Percentiles rank a stretch among this genome's conserved stretches.
Evolutionary conservation across 129 eudicot genomes (phyloP).

Genomic region (Flaveria sonorensis): DNA sequence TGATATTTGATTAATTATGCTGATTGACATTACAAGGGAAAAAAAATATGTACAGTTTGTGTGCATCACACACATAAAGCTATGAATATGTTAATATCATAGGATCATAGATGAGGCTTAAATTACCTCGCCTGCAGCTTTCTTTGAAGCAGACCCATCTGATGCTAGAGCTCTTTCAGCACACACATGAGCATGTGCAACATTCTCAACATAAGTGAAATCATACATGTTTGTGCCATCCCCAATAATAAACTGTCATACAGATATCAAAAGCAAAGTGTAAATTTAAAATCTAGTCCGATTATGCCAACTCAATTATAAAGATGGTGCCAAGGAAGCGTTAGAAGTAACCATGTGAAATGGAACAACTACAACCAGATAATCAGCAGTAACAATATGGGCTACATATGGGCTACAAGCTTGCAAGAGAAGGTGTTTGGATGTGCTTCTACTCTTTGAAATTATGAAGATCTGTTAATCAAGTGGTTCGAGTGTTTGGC

Average conservation of each 20-base stretch:
- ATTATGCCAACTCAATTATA: background rate
- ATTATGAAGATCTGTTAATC: background rate
- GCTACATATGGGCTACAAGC: background rate
- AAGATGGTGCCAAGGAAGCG: background rate
- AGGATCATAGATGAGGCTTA: constrained; percentile 4
- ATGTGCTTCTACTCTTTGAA: background rate
- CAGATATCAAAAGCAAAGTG: constrained; percentile 20
- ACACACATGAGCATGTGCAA: constrained; percentile 98
- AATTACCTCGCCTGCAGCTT: constrained; percentile 88
- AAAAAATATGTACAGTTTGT: background rate
- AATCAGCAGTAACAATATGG: background rate
- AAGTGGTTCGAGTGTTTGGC: background rate
- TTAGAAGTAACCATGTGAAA: constrained; percentile 1
- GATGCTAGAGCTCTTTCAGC: constrained; percentile 99
- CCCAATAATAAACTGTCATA: constrained; percentile 81
- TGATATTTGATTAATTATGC: background rate
- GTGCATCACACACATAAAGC: background rate
- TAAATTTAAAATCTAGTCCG: background rate
- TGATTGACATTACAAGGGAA: background rate
- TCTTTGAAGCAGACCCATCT: constrained; percentile 66
- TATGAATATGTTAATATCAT: background rate
- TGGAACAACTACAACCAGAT: background rate
- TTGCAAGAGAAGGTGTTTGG: background rate
- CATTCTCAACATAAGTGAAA: constrained; percentile 93
- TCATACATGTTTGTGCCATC: constrained; percentile 94